These are phyloP conservation scores for Xylariaceae sp. DNA, from an alignment of 2,329 filamentous ascomycete species.

Conservation along the genomic window DNA sequence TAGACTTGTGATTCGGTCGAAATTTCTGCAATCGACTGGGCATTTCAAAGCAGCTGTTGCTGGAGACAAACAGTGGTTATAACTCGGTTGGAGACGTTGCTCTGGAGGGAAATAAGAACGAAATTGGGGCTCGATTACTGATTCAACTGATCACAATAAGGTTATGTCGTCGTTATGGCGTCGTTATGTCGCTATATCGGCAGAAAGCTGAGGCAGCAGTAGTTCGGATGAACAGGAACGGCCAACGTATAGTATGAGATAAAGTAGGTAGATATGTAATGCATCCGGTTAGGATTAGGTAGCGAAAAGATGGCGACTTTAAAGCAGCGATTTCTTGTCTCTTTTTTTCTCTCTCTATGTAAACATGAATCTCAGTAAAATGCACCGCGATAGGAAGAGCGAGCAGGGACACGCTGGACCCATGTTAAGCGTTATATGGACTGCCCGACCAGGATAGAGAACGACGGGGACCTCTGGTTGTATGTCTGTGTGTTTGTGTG, in stretches of 20 bases:
- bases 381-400: conserved; percentile 14
- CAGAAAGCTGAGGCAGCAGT: not conserved
- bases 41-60: conserved; percentile 35
- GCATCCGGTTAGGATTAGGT: conserved; percentile 5
- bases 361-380: conserved; percentile 20
- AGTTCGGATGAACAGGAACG: not conserved
- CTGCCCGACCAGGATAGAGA: conserved; percentile 18
- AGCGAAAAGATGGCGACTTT: conserved; percentile 14
- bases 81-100: not conserved
- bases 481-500: not conserved
- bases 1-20: conserved; percentile 20
- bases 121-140: not conserved
- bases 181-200: too few relatives aligned
- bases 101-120: not conserved
- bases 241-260: conserved; percentile 6
- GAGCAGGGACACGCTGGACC: conserved; percentile 11
- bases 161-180: too few relatives aligned
- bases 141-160: too few relatives aligned
- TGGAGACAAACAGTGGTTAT: not conserved
- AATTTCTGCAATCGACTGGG: conserved; percentile 41
- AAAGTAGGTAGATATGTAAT: conserved; percentile 13
- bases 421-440: conserved; percentile 19
- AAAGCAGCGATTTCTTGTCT: conserved; percentile 6
- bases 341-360: conserved; percentile 12
- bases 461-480: not conserved